Evolutionary conservation across 495 filamentous ascomycete genomes (phyloP).

Genomic region (Penicillium alfredii): DNA sequence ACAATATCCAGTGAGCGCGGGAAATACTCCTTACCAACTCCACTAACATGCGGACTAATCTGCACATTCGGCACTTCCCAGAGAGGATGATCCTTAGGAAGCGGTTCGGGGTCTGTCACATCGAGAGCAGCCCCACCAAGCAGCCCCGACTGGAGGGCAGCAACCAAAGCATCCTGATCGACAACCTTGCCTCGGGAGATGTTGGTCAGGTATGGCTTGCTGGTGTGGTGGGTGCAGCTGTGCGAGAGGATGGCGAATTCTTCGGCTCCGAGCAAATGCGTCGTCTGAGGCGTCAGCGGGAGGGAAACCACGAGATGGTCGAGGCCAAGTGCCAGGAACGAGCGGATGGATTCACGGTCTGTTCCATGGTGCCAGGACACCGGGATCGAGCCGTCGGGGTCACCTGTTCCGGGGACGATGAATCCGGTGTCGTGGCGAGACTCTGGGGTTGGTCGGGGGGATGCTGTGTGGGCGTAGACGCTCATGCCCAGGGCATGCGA

Average conservation of each 20-base stretch:
- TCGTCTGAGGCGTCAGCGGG: conserved; percentile 65
- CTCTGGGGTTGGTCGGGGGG: conserved; percentile 47
- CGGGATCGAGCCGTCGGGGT: conserved; percentile 67
- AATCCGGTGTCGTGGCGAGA: conserved; percentile 59
- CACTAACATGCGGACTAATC: conserved; percentile 77
- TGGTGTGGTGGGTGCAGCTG: conserved; percentile 4
- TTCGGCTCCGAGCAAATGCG: conserved; percentile 51
- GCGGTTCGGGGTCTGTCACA: conserved; percentile 78
- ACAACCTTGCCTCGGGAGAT: conserved; percentile 69
- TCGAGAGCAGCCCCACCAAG: conserved; percentile 75
- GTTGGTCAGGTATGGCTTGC: conserved; percentile 57
- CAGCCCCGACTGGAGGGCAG: conserved; percentile 35
- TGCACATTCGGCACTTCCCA: conserved; percentile 70
- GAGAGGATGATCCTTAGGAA: conserved; percentile 62
- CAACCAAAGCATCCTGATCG: conserved; percentile 61
- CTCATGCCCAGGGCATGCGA: conserved; percentile 70
- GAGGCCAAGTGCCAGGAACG: conserved; percentile 63
- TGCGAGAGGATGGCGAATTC: conserved; percentile 66
- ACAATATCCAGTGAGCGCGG: conserved; percentile 56
- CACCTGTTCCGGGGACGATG: conserved; percentile 69
- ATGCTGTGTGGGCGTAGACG: conserved; percentile 75
- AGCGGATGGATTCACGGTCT: conserved; percentile 50
- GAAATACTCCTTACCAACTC: conserved; percentile 51
- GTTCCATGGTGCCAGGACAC: conserved; percentile 66
- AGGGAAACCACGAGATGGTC: conserved; percentile 72